A percentile compares a stretch with the other conserved stretches of the same genome.
These are phyloP conservation scores for Sutorius australiensis DNA, from an alignment of 768 basidiomycete species.

Conservation along the genomic window DNA sequence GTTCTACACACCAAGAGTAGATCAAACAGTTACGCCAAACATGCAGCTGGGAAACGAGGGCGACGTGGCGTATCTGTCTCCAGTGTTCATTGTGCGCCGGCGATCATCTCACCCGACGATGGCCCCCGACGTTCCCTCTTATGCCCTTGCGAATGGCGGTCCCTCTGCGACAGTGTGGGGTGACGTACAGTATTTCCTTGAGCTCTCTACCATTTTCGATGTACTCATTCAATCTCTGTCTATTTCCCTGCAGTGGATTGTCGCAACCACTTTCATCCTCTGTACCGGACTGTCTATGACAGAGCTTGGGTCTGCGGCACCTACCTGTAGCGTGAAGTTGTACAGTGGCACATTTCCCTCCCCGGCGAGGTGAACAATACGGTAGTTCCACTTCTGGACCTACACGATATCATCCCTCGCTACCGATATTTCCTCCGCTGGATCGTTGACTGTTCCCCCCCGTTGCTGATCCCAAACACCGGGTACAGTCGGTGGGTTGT, in stretches of 20 bases:
- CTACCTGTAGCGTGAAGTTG: conserved; percentile 39
- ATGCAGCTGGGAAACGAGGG: too few relatives aligned
- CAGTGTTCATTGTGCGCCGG: background rate
- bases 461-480: background rate
- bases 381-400: conserved; percentile 66
- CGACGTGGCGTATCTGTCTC: conserved; percentile 31
- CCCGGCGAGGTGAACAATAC: background rate
- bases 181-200: conserved; percentile 17
- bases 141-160: conserved; percentile 51
- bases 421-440: conserved; percentile 60
- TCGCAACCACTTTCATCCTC: conserved; percentile 36
- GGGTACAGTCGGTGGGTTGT: conserved; percentile 31
- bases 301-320: conserved; percentile 39
- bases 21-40: too few relatives aligned
- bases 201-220: conserved; percentile 5
- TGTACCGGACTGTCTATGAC: conserved; percentile 41
- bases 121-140: conserved; percentile 45
- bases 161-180: conserved; percentile 46
- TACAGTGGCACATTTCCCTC: background rate
- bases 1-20: too few relatives aligned
- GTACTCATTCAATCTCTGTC: conserved; percentile 13
- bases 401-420: conserved; percentile 52
- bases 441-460: conserved; percentile 61
- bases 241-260: conserved; percentile 34
- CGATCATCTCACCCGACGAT: background rate